Conservation (phyloP, 768 basidiomycete genomes). For the Leccinellum rugosiceps region DNA sequence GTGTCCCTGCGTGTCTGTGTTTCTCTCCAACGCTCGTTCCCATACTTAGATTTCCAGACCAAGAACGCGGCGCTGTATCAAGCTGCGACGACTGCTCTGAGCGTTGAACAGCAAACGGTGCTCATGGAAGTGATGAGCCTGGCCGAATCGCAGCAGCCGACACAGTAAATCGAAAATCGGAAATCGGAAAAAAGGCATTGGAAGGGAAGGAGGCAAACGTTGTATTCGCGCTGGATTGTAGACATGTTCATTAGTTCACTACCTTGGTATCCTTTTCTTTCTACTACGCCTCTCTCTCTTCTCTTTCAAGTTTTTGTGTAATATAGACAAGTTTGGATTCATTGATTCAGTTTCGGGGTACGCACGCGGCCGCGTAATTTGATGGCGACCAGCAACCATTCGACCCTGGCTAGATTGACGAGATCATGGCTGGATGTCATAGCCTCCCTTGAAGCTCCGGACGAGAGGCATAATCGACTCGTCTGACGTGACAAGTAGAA, state of each 20-base stretch:
- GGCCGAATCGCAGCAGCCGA: conserved; percentile 44
- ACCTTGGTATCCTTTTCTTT: neutral
- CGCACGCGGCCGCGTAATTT: neutral
- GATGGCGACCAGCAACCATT: neutral
- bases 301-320: neutral
- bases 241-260: neutral
- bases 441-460: neutral
- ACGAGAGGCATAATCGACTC: no score
- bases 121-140: conserved; percentile 84
- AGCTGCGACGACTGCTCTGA: conserved; percentile 65
- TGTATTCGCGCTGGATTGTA: neutral
- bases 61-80: conserved; percentile 67
- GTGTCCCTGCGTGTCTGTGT: neutral
- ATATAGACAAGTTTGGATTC: neutral
- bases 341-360: neutral
- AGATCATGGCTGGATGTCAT: neutral
- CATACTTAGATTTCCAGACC: conserved; percentile 62
- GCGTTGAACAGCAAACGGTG: conserved; percentile 71
- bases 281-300: neutral
- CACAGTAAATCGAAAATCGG: conserved; percentile 3
- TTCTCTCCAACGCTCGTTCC: neutral
- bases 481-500: neutral
- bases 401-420: neutral
- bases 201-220: neutral
- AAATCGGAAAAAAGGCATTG: neutral